A percentile compares a stretch with the other conserved stretches of the same genome.
Conservation (phyloP, 805 yeast species). For the Schwanniomyces polymorphus region DNA sequence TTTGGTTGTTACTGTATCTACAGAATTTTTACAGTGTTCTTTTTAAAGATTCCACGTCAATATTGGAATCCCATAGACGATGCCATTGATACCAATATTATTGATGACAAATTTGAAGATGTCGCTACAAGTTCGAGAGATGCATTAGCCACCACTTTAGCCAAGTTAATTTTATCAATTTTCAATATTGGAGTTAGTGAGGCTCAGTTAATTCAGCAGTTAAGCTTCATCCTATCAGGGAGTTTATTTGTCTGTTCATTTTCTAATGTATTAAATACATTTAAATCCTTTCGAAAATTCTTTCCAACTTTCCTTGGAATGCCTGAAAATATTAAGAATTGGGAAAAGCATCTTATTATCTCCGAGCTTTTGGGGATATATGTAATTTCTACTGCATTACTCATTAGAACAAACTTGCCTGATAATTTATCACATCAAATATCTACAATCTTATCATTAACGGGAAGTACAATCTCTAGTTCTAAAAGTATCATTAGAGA, state of each 20-base stretch:
- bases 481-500: conserved; percentile 26
- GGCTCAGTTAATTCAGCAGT: conserved; percentile 42
- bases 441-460: conserved; percentile 35
- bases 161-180: conserved; percentile 34
- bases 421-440: conserved; percentile 41
- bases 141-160: conserved; percentile 50
- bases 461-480: conserved; percentile 25
- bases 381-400: conserved; percentile 50
- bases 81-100: background rate
- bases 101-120: conserved; percentile 4
- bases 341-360: conserved; percentile 39
- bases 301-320: conserved; percentile 22
- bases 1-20: conserved; percentile 53
- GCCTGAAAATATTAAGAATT: conserved; percentile 17
- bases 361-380: conserved; percentile 52
- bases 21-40: conserved; percentile 42
- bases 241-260: conserved; percentile 61
- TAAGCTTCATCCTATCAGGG: conserved; percentile 55
- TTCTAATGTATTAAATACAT: conserved; percentile 62
- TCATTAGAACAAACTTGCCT: conserved; percentile 51
- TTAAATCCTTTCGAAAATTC: conserved; percentile 47
- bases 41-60: conserved; percentile 38
- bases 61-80: conserved; percentile 8
- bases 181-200: conserved; percentile 30
- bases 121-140: conserved; percentile 27